Conservation (phyloP, 345 rosid species). For the Physaria fendleri region DNA sequence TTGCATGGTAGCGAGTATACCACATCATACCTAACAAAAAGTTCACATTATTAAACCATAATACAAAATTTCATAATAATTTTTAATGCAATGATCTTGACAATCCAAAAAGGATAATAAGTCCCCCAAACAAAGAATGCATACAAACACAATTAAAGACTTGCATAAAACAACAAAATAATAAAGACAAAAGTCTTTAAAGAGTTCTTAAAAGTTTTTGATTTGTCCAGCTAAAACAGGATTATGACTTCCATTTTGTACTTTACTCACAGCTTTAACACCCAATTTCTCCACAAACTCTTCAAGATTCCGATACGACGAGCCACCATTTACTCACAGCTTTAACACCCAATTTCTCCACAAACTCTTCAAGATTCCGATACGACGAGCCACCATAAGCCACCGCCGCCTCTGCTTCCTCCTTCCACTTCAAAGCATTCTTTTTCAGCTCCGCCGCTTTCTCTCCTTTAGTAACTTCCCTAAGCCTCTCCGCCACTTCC, state of each 20-base stretch:
- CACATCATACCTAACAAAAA: not conserved
- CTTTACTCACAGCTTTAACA: constrained; percentile 21
- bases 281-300: constrained; percentile 61
- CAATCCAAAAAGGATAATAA: not conserved
- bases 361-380: constrained; percentile 52
- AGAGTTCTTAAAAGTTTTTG: constrained; percentile 1
- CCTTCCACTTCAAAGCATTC: constrained; percentile 64
- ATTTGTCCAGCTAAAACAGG: not conserved
- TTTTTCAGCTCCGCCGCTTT: constrained; percentile 47
- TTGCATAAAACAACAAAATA: not conserved
- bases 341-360: constrained; percentile 45
- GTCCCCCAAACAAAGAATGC: not conserved
- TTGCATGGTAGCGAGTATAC: not conserved
- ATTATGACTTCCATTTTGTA: constrained; percentile 10
- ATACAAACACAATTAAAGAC: constrained; percentile 1
- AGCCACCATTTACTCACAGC: constrained; percentile 56
- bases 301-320: constrained; percentile 54
- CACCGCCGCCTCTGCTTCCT: constrained; percentile 60
- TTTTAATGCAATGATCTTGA: not conserved
- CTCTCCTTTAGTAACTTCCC: constrained; percentile 46
- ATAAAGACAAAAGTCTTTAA: not conserved
- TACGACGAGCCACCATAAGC: constrained; percentile 77
- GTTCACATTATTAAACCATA: too few relatives aligned
- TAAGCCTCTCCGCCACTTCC: constrained; percentile 58
- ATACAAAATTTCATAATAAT: not conserved